Conservation (phyloP, 495 filamentous ascomycete genomes). For the Hyaloscypha variabilis region DNA sequence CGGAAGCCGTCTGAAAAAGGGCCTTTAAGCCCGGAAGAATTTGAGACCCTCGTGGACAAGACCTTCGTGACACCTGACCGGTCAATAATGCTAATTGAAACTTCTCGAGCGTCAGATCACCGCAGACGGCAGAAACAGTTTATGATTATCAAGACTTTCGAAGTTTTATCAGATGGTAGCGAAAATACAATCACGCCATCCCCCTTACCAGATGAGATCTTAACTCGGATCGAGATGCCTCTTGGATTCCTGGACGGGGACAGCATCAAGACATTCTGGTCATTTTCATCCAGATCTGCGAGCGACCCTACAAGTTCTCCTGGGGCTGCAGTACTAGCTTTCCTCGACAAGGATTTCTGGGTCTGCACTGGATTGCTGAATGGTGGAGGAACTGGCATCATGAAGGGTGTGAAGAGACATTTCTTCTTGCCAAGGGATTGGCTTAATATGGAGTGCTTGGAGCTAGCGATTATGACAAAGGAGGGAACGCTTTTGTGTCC, state of each 20-base stretch:
- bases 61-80: neutral
- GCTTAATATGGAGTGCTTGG: neutral
- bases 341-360: slow-evolving; percentile 4
- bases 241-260: neutral
- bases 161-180: neutral
- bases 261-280: neutral
- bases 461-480: neutral
- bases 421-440: slow-evolving; percentile 3
- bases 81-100: neutral
- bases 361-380: neutral
- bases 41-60: neutral
- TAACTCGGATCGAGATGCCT: neutral
- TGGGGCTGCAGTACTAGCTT: neutral
- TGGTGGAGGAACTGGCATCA: neutral
- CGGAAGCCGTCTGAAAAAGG: too few species aligned
- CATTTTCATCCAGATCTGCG: too few species aligned
- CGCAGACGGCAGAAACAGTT: neutral
- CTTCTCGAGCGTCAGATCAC: neutral
- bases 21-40: neutral
- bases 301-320: too few species aligned
- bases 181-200: neutral
- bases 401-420: neutral
- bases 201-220: neutral
- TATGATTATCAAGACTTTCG: neutral
- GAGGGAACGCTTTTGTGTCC: neutral